Base-by-base conservation (phyloP, 495 filamentous ascomycete species). In the Lasiosphaeria ovina region DNA sequence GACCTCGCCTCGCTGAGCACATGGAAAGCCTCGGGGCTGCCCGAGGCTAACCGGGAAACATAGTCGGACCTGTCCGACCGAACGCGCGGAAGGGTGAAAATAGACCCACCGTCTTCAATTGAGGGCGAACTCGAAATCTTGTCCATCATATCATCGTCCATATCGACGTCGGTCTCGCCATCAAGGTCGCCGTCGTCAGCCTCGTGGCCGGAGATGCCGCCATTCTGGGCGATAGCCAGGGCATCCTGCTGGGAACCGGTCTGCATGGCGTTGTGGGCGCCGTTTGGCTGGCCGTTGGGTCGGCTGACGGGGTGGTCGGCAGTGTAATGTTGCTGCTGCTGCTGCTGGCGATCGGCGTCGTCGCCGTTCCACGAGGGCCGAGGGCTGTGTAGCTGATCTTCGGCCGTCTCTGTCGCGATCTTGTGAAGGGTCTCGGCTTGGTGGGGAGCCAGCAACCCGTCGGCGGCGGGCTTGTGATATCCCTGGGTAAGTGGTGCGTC, bases 111-210 rank as follows among this genome's bases (percentile, higher is more conserved):
- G 83, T 99, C 95, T 75, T 94, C 91, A 73, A 99, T 99, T 57
- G 93, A 97, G 62, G 94, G 94, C 63, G 93, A 97, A 74, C 93
- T 97, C 52, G 92, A 97, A 51, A 98, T 96, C 75, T 93, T 93
- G 78, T 97, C 94, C 88, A 93, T 90, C 79, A 93, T 89, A 70
- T 98, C 94, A 64, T 90, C 87, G 67, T 96, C 93, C 72, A 90
- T 71, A 57, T 85, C 78, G 63, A 90, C 87, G 68, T 93, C 91
- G 54, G 69, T 71, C 45, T 80, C 72, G 36, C 82, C 83, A 64
- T 92, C 92, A 42, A 83, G 81, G 65, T 92, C 90, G 45, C 79
- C 85, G 63, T 90, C 81, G 59, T 89, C 90, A 54, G 79, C 81
- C 60, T 89, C 83, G 52, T 84, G 81, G 33, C 70, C 76, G 10